Percentiles rank a stretch among this genome's conserved stretches.
These are phyloP conservation scores for Ustilago bromivora DNA, from an alignment of 1,284 basidiomycete species.

Conservation along the genomic window DNA sequence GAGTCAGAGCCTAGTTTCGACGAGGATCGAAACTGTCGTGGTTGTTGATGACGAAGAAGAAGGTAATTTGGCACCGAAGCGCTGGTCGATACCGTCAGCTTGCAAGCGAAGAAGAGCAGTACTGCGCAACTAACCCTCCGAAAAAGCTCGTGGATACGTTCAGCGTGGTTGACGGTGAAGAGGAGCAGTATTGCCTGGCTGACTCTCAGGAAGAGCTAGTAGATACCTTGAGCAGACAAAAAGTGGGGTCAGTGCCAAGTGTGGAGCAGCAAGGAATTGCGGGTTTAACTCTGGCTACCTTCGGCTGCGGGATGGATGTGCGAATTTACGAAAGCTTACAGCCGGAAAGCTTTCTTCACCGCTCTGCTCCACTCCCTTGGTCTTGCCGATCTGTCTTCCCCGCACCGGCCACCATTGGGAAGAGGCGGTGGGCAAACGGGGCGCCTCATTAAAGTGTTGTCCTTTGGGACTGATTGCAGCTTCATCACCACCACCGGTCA, in stretches of 20 bases:
- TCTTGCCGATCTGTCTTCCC: constrained; percentile 7
- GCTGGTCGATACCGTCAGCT: background rate
- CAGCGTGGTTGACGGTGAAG: background rate
- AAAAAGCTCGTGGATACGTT: background rate
- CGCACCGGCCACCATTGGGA: constrained; percentile 7
- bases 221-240: background rate
- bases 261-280: constrained; percentile 9
- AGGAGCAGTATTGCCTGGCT: background rate
- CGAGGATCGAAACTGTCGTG: background rate
- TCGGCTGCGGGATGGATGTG: constrained; percentile 7
- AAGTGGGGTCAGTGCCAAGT: background rate
- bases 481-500: background rate
- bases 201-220: background rate
- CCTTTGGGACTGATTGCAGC: too few relatives aligned
- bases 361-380: background rate
- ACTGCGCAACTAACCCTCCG: background rate
- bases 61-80: background rate
- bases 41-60: background rate
- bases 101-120: background rate
- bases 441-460: constrained; percentile 6
- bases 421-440: background rate
- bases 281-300: constrained; percentile 12
- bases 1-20: background rate
- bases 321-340: constrained; percentile 29
- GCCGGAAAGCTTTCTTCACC: background rate